These are phyloP conservation scores for Tetrapisispora phaffii DNA, from an alignment of 805 yeast genomes.

Conservation along the genomic window DNA sequence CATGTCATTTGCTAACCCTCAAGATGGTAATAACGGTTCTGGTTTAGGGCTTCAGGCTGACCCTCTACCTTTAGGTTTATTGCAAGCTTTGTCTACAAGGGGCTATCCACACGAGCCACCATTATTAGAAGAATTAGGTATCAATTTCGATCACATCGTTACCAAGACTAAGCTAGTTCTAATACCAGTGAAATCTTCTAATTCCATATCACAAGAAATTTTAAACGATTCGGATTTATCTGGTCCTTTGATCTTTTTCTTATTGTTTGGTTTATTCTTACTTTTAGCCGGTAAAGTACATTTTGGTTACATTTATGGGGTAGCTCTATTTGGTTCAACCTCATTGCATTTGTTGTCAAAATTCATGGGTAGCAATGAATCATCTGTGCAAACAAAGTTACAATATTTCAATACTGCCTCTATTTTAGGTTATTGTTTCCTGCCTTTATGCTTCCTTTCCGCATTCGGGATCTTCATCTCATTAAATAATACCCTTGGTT, in stretches of 20 bases:
- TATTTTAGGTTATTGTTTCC: constrained; percentile 84
- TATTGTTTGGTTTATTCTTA: constrained; percentile 74
- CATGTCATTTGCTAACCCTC: constrained; percentile 25
- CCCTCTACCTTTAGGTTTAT: constrained; percentile 57
- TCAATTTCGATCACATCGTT: constrained; percentile 80
- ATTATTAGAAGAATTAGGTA: constrained; percentile 82
- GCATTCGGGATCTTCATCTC: constrained; percentile 65
- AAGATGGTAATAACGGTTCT: constrained; percentile 7
- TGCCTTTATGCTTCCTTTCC: constrained; percentile 60
- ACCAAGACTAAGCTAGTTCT: constrained; percentile 78
- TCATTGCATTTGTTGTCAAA: constrained; percentile 78
- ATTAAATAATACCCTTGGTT: constrained; percentile 69
- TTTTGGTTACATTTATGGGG: constrained; percentile 94
- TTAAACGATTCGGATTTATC: constrained; percentile 88
- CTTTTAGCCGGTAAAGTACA: constrained; percentile 87
- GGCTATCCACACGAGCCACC: constrained; percentile 97
- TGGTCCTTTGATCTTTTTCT: constrained; percentile 84
- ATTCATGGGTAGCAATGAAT: constrained; percentile 60
- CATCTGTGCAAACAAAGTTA: constrained; percentile 28
- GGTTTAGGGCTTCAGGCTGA: constrained; percentile 21
- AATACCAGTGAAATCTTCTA: constrained; percentile 48
- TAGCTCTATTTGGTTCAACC: constrained; percentile 82
- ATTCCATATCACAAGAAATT: constrained; percentile 53
- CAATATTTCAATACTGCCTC: constrained; percentile 67
- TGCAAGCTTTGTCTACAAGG: constrained; percentile 86